phyloP scores from a whole-genome alignment of 177 flowering plant species.

The Vitis hybrid region DNA sequence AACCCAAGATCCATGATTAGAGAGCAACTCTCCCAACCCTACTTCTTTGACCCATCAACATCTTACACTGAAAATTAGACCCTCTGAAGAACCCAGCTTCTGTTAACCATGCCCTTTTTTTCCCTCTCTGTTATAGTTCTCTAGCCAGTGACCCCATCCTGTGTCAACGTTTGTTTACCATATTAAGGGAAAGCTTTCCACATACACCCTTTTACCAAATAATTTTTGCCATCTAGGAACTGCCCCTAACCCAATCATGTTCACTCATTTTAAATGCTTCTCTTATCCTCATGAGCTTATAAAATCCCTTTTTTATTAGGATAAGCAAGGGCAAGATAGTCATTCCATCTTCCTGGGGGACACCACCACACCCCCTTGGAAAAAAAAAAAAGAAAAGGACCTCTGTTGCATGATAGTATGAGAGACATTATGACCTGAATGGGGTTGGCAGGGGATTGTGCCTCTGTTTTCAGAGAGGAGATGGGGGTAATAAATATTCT shows the following conservation, averaged over 20 bases:
- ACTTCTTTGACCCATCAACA: constrained; percentile 43
- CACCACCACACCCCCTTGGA: background rate
- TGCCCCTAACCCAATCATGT: constrained; percentile 25
- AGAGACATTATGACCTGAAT: constrained; percentile 20
- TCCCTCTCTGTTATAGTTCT: constrained; percentile 11
- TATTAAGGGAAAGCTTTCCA: constrained; percentile 12
- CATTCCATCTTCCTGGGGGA: constrained; percentile 1
- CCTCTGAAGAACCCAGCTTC: constrained; percentile 30
- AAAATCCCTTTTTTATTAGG: background rate
- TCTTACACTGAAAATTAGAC: constrained; percentile 63
- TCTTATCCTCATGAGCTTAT: constrained; percentile 10
- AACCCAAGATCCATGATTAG: constrained; percentile 43
- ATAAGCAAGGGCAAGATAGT: constrained; percentile 14
- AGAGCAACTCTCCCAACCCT: constrained; percentile 32
- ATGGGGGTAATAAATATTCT: constrained; percentile 14
- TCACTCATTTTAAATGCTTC: constrained; percentile 16
- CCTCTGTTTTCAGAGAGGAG: constrained; percentile 15
- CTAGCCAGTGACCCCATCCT: constrained; percentile 9
- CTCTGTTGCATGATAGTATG: constrained; percentile 9
- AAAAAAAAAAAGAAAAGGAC: too few relatives aligned
- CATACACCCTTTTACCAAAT: constrained; percentile 25
- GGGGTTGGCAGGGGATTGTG: constrained; percentile 12
- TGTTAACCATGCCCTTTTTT: constrained; percentile 18
- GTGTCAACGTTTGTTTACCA: constrained; percentile 20
- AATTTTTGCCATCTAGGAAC: constrained; percentile 35